Evolutionary conservation across 148 eudicot genomes (phyloP), one percentile per base, ranked within the genome.

Genomic region (Rhododendron henanense): DNA sequence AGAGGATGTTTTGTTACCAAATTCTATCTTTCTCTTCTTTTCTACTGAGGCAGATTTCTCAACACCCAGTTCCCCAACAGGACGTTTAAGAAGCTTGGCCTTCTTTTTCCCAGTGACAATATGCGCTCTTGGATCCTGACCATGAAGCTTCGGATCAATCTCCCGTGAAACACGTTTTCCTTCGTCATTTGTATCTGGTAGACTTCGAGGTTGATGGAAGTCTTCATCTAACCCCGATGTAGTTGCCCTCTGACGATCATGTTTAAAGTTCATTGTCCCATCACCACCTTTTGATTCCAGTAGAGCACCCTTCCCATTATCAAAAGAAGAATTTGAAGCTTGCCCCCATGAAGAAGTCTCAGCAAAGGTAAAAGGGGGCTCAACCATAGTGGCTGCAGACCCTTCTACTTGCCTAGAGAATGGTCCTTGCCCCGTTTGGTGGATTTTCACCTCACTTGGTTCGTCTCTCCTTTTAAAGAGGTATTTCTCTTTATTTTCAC

Each of bases 381-480:
- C 86, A 50, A 81, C 80, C 83, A 80, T 57, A 81, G 51, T 69
- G 61, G 85, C 88, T 69, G 88, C 78, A n/a, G 91, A 84, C 45
- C 87, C 85, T 47, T 90, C 93, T 33, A 35, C 84, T 78, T 91
- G 88, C 65, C 81, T 50, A 84, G 92, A 83, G 48, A 88, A 83
- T 85, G 75, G 87, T 31, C 81, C 48, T 71, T 84, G 90, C 37
- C 87, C 91, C 71, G 44, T 79, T 85, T 90, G 86, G 53, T 86
- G 79, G 37, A 80, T 81, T 80, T 88, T 90, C 76, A 61, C 33
- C 63, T 87, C 90, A 81, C 48, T 35, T 45, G 87, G 83, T 81
- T 93, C 97, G 76, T 95, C 99, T 87, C 99, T 90, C 83, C 93
- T 91, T 87, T 95, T 93, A 61, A 95, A 93, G 79, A 94, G 94